Conservation (phyloP, 1,284 basidiomycete genomes). For the Ceratobasidium sp. region DNA sequence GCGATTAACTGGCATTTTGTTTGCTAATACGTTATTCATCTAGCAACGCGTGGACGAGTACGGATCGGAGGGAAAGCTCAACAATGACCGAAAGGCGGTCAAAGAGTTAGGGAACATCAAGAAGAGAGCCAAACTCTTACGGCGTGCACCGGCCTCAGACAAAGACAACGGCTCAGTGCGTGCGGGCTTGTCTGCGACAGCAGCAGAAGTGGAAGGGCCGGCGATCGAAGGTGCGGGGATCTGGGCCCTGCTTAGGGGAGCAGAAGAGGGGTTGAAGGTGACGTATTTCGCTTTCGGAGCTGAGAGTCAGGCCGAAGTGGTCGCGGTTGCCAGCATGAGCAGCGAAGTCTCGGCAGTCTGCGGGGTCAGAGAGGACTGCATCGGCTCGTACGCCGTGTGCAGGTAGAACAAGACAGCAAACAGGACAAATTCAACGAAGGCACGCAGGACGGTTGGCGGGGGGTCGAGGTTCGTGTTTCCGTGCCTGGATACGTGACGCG, state of each 20-base stretch:
- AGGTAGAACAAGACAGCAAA: slow-evolving; percentile 69
- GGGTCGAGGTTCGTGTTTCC: slow-evolving; percentile 70
- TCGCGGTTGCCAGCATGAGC: slow-evolving; percentile 60
- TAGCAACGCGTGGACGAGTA: slow-evolving; percentile 63
- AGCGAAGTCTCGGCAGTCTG: slow-evolving; percentile 62
- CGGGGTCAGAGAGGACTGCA: slow-evolving; percentile 59
- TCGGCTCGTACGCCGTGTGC: slow-evolving; percentile 69
- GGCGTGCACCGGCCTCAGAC: slow-evolving; percentile 69
- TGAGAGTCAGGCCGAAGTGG: slow-evolving; percentile 41
- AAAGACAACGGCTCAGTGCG: slow-evolving; percentile 64
- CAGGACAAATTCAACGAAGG: slow-evolving; percentile 71
- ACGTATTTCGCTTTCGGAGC: slow-evolving; percentile 46
- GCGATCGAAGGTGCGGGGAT: slow-evolving; percentile 67
- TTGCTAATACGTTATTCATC: neutral
- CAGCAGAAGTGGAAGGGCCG: slow-evolving; percentile 35
- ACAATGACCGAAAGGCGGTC: slow-evolving; percentile 84
- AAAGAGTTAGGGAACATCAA: slow-evolving; percentile 86
- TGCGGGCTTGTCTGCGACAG: slow-evolving; percentile 32
- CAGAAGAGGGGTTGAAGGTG: slow-evolving; percentile 60
- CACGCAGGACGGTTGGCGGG: slow-evolving; percentile 66
- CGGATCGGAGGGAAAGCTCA: slow-evolving; percentile 67
- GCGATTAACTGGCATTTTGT: neutral
- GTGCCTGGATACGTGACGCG: slow-evolving; percentile 9
- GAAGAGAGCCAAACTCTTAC: slow-evolving; percentile 77
- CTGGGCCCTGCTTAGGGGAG: slow-evolving; percentile 69